Base-by-base conservation (phyloP, 331 rosid species). In the Dryas integrifolia region DNA sequence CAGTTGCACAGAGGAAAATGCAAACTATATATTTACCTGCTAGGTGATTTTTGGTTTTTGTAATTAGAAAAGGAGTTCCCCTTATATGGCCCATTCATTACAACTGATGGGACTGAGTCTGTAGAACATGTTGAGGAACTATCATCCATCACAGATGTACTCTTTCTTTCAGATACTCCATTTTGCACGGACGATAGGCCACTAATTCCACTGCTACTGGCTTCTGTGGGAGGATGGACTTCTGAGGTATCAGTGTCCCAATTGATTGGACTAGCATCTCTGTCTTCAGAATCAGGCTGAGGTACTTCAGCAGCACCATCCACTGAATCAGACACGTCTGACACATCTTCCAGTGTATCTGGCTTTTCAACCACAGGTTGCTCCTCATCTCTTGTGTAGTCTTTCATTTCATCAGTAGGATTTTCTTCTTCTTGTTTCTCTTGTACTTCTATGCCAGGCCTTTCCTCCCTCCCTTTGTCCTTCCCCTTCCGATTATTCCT, bases 231-330 rank as follows among this genome's bases (percentile, higher is more conserved):
- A 81, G 85, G 91, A 80, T 90, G 97, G 66, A 86, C 90, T 86
- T 95, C 99, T 43, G 98, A 90, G 35, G 97, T 87, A 79, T 95
- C 99, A 14, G 99, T 90, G 66, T 92, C 99, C 97, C 96, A 95
- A 83, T 86, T 95, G 51, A 91, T 74, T 56, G 90, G 93, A 79
- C 92, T 83, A 66, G 86, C 84, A 83, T 95, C 99, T 83, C 94
- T 86, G 70, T 95, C 97, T 82, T 95, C 99, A 67, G 88, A 90
- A 90, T 95, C 97, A 41, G 82, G 96, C 74, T 65, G 96, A 84
- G 81, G 86, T 7, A 69, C 63, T 81, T 86, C 96, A 15, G 83
- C 69, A 69, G 83, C 88, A 49, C 90, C 96, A 79, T 90, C 99
- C 48, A 81, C 84, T 40, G 97, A 95, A 76, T 95, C 98, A 67